phyloP scores from a whole-genome alignment of 345 rosid species.

The Cardamine resedifolia region DNA sequence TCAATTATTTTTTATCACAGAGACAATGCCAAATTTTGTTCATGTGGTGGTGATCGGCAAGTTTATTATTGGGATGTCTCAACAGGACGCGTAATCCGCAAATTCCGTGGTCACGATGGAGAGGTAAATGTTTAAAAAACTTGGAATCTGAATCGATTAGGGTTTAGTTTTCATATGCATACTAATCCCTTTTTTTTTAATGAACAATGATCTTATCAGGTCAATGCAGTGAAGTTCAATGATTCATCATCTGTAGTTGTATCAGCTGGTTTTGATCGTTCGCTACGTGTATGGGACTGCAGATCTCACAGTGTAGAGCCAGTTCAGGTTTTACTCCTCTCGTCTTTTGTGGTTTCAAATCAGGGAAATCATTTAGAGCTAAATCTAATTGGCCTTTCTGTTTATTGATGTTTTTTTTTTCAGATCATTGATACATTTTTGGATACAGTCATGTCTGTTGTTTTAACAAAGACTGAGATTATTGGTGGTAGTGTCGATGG shows the following conservation, averaged over 20 bases:
- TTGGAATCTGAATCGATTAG: background rate
- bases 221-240: constrained; percentile 88
- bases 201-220: constrained; percentile 44
- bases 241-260: constrained; percentile 79
- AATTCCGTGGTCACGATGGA: constrained; percentile 90
- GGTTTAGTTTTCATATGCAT: background rate
- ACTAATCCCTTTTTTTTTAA: background rate
- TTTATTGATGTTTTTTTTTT: background rate
- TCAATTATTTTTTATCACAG: constrained; percentile 30
- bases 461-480: constrained; percentile 85
- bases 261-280: constrained; percentile 94
- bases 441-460: constrained; percentile 96
- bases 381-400: background rate
- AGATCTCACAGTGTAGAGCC: constrained; percentile 95
- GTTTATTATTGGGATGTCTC: constrained; percentile 96
- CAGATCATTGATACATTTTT: constrained; percentile 81
- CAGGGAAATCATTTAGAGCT: background rate
- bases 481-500: constrained; percentile 99
- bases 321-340: constrained; percentile 62
- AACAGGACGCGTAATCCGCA: constrained; percentile 82
- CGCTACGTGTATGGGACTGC: constrained; percentile 95
- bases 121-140: constrained; percentile 48
- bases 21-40: constrained; percentile 81
- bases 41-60: constrained; percentile 96
- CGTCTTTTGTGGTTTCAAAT: background rate